phyloP scores from a whole-genome alignment of 2,329 filamentous ascomycete genomes.

The Neopestalotiopsis sp. region DNA sequence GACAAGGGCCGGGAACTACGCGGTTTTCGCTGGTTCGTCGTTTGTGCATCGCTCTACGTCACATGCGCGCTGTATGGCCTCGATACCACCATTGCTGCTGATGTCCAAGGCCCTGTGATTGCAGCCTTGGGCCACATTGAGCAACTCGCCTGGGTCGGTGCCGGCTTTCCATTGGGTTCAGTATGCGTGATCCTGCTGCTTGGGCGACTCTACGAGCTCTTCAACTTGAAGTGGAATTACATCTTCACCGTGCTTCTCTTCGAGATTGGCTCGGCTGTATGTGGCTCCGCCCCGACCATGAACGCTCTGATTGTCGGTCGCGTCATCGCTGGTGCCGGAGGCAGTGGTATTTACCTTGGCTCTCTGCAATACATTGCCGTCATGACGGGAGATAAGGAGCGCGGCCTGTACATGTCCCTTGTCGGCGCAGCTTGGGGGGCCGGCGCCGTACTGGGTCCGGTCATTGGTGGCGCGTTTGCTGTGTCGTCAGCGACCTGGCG shows the following conservation, averaged over 20 bases:
- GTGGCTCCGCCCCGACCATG: constrained; percentile 48
- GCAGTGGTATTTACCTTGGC: constrained; percentile 45
- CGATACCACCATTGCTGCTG: constrained; percentile 50
- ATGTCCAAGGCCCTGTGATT: constrained; percentile 45
- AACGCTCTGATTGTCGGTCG: constrained; percentile 51
- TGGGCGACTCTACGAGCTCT: constrained; percentile 43
- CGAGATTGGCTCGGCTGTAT: constrained; percentile 39
- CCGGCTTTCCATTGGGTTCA: neutral
- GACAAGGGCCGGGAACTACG: neutral
- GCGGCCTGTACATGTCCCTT: neutral
- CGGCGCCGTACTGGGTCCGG: constrained; percentile 19
- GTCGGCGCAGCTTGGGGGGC: constrained; percentile 8
- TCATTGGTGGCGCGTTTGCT: constrained; percentile 11
- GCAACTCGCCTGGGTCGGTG: constrained; percentile 18
- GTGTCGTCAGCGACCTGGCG: constrained; percentile 26
- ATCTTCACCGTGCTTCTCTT: constrained; percentile 30
- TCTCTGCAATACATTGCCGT: constrained; percentile 26
- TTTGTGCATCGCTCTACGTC: constrained; percentile 2
- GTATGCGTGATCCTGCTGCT: neutral
- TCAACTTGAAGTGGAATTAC: constrained; percentile 49
- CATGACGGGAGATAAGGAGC: constrained; percentile 7
- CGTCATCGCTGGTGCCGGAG: constrained; percentile 47
- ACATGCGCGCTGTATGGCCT: constrained; percentile 37
- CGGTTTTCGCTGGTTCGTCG: neutral
- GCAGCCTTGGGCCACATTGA: constrained; percentile 36